phyloP scores from a whole-genome alignment of 2,329 filamentous ascomycete genomes.

The Calonectria pauciramosa region DNA sequence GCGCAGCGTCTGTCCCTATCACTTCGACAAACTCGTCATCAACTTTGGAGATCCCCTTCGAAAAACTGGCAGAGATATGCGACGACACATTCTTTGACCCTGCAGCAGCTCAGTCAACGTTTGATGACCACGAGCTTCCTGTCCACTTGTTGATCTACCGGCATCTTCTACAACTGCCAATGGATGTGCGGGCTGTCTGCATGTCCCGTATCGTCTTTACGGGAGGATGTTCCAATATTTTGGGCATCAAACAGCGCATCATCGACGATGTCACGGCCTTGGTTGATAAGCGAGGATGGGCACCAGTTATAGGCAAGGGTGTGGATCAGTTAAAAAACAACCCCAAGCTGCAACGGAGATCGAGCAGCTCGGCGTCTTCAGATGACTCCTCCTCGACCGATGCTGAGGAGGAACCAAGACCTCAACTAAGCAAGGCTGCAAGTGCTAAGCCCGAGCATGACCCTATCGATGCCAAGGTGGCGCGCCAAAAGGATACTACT shows the following conservation, averaged over 20 bases:
- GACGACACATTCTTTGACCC: slow-evolving; percentile 81
- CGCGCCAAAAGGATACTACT: slow-evolving; percentile 51
- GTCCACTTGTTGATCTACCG: slow-evolving; percentile 83
- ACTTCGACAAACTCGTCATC: slow-evolving; percentile 63
- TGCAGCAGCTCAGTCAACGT: slow-evolving; percentile 63
- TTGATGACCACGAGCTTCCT: slow-evolving; percentile 90
- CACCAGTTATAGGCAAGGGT: slow-evolving; percentile 78
- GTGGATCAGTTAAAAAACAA: slow-evolving; percentile 68
- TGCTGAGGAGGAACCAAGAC: slow-evolving; percentile 36
- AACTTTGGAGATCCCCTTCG: slow-evolving; percentile 76
- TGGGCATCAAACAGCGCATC: slow-evolving; percentile 84
- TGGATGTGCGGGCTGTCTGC: slow-evolving; percentile 87
- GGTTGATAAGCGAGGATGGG: slow-evolving; percentile 81
- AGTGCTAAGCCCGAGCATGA: slow-evolving; percentile 46
- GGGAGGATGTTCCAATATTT: slow-evolving; percentile 83
- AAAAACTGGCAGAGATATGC: slow-evolving; percentile 78
- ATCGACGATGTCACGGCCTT: slow-evolving; percentile 80
- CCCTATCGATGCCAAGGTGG: slow-evolving; percentile 54
- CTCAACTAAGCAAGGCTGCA: slow-evolving; percentile 40
- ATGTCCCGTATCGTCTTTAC: slow-evolving; percentile 92
- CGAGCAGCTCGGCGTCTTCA: slow-evolving; percentile 35
- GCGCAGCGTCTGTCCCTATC: slow-evolving; percentile 59
- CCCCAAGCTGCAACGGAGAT: slow-evolving; percentile 55
- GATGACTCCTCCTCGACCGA: slow-evolving; percentile 41
- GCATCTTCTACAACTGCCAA: slow-evolving; percentile 79